phyloP scores from a whole-genome alignment of 1,284 basidiomycete genomes.

The Leccinum colubrinum region DNA sequence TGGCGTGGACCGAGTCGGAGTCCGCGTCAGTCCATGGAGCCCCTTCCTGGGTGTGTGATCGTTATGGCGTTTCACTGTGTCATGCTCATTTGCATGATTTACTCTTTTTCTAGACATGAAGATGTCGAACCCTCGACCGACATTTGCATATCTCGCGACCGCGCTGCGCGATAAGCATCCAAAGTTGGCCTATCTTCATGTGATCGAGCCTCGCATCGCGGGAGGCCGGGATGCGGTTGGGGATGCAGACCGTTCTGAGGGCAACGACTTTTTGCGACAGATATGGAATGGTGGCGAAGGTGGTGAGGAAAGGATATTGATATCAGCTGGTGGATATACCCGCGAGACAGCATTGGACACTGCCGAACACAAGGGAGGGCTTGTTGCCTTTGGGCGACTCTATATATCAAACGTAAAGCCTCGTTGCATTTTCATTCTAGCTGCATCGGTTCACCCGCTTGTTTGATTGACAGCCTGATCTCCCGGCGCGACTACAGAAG shows the following conservation, averaged over 20 bases:
- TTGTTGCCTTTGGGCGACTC: slow-evolving; percentile 41
- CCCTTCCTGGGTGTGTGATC: too few species aligned
- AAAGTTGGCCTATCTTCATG: slow-evolving; percentile 57
- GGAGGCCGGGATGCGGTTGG: slow-evolving; percentile 10
- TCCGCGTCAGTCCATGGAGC: too few species aligned
- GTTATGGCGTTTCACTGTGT: too few species aligned
- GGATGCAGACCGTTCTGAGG: background rate
- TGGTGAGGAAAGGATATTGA: slow-evolving; percentile 15
- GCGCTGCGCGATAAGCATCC: slow-evolving; percentile 32
- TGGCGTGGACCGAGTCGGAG: too few species aligned
- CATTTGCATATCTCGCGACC: slow-evolving; percentile 31
- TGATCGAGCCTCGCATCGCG: slow-evolving; percentile 46
- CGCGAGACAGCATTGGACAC: slow-evolving; percentile 15
- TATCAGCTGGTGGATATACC: background rate
- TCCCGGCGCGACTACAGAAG: too few species aligned
- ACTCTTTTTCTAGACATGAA: slow-evolving; percentile 23
- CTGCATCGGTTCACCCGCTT: too few species aligned
- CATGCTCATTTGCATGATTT: too few species aligned
- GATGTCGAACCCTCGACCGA: slow-evolving; percentile 30
- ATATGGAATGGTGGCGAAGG: slow-evolving; percentile 32
- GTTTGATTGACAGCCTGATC: too few species aligned
- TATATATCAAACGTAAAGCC: slow-evolving; percentile 19
- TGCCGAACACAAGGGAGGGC: slow-evolving; percentile 25
- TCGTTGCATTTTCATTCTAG: background rate
- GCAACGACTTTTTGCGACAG: slow-evolving; percentile 10